phyloP scores from a whole-genome alignment of 805 yeast species.

The Wickerhamomyces kurtzmanii region DNA sequence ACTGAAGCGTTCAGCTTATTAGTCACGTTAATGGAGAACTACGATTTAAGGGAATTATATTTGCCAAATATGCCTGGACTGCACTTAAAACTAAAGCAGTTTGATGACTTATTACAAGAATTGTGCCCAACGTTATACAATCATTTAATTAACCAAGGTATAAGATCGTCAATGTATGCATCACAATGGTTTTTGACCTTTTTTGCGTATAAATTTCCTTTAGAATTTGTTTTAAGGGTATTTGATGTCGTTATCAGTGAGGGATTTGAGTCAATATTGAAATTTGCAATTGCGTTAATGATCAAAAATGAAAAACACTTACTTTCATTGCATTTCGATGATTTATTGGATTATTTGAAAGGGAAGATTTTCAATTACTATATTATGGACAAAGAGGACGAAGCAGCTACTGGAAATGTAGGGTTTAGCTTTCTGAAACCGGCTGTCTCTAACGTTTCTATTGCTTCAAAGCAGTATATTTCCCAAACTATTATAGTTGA shows the following conservation, averaged over 20 bases:
- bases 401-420: conserved; percentile 13
- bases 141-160: conserved; percentile 80
- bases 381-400: conserved; percentile 29
- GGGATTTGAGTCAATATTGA: conserved; percentile 79
- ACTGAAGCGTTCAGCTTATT: conserved; percentile 79
- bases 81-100: conserved; percentile 76
- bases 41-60: conserved; percentile 69
- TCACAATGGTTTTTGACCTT: conserved; percentile 96
- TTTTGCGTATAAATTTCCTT: conserved; percentile 91
- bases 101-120: conserved; percentile 80
- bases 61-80: conserved; percentile 92
- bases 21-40: conserved; percentile 75
- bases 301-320: conserved; percentile 52
- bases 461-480: too few species aligned
- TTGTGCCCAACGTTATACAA: conserved; percentile 58
- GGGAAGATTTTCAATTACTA: conserved; percentile 70
- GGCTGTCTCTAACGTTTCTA: conserved; percentile 5
- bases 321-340: conserved; percentile 61
- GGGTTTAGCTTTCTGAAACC: conserved; percentile 9
- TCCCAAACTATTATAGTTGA: too few species aligned
- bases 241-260: conserved; percentile 85
- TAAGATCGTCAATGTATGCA: conserved; percentile 91
- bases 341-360: conserved; percentile 66
- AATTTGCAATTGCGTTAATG: conserved; percentile 79
- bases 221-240: conserved; percentile 78